Percentiles rank a stretch among this genome's conserved stretches.
Evolutionary conservation across 306 rosid species (phyloP).

Genomic region (Erythrophleum fordii): DNA sequence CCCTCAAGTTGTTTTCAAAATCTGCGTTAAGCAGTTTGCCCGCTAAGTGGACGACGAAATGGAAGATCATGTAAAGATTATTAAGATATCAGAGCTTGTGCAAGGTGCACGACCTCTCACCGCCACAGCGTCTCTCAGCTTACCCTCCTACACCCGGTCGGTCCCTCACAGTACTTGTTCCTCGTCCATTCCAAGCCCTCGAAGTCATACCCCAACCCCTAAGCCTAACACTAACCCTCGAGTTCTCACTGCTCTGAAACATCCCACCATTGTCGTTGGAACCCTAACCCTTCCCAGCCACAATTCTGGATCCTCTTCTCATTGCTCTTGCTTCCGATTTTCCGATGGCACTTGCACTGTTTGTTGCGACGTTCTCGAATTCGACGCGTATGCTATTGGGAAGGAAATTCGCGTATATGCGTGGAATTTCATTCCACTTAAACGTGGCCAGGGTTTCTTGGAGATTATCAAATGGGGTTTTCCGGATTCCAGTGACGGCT

Average conservation of each 20-base stretch:
- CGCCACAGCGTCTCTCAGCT: conserved; percentile 48
- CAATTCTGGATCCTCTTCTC: conserved; percentile 13
- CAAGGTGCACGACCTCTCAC: conserved; percentile 54
- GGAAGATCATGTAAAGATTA: conserved; percentile 43
- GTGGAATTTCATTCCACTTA: conserved; percentile 85
- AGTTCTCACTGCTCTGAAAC: conserved; percentile 53
- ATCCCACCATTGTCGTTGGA: conserved; percentile 61
- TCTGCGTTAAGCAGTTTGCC: background rate
- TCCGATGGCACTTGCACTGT: conserved; percentile 63
- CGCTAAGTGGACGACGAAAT: conserved; percentile 24
- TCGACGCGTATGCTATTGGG: conserved; percentile 47
- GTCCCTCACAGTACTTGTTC: conserved; percentile 2
- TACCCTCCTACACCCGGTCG: conserved; percentile 25
- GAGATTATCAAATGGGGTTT: conserved; percentile 82
- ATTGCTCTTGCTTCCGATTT: conserved; percentile 76
- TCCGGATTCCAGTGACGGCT: conserved; percentile 35
- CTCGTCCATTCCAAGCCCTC: conserved; percentile 32
- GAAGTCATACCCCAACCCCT: background rate
- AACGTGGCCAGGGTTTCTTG: conserved; percentile 53
- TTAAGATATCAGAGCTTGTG: conserved; percentile 54
- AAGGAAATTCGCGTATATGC: conserved; percentile 57
- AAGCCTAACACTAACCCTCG: conserved; percentile 15
- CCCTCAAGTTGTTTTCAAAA: background rate
- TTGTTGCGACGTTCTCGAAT: conserved; percentile 81
- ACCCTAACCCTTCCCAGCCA: conserved; percentile 55